phyloP scores from a whole-genome alignment of 2,329 filamentous ascomycete species.

The Nothopassalora personata region DNA sequence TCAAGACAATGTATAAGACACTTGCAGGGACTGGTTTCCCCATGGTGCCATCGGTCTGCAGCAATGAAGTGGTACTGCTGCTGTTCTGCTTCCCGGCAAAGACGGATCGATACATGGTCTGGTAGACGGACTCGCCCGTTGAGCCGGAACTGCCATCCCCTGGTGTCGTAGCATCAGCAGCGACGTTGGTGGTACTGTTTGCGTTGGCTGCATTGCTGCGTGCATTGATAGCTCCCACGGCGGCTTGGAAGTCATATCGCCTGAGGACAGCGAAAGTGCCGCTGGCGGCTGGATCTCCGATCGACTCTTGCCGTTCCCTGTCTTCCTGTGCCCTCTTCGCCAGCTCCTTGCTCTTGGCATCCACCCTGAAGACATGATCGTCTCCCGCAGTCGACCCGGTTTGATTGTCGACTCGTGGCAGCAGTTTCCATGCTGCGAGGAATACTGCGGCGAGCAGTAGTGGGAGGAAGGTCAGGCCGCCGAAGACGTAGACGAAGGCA shows the following conservation, averaged over 20 bases:
- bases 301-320: conserved; percentile 5
- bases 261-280: conserved; percentile 31
- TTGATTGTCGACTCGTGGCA: conserved; percentile 33
- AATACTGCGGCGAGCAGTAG: conserved; percentile 59
- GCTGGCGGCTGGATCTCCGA: conserved; percentile 24
- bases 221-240: conserved; percentile 25
- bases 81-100: conserved; percentile 69
- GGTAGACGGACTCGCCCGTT: conserved; percentile 90
- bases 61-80: conserved; percentile 18
- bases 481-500: conserved; percentile 72
- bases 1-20: conserved; percentile 40
- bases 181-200: conserved; percentile 4
- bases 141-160: background rate
- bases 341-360: conserved; percentile 1
- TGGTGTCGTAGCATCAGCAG: background rate
- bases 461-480: conserved; percentile 83
- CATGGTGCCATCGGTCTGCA: conserved; percentile 14
- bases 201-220: conserved; percentile 11
- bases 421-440: conserved; percentile 62
- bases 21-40: conserved; percentile 23
- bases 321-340: conserved; percentile 7
- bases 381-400: conserved; percentile 1
- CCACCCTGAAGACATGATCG: background rate
- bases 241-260: conserved; percentile 29
- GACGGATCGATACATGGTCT: conserved; percentile 94